These are phyloP conservation scores for Sporothrix variecibatus DNA, from an alignment of 2,329 filamentous ascomycete genomes.

Conservation along the genomic window DNA sequence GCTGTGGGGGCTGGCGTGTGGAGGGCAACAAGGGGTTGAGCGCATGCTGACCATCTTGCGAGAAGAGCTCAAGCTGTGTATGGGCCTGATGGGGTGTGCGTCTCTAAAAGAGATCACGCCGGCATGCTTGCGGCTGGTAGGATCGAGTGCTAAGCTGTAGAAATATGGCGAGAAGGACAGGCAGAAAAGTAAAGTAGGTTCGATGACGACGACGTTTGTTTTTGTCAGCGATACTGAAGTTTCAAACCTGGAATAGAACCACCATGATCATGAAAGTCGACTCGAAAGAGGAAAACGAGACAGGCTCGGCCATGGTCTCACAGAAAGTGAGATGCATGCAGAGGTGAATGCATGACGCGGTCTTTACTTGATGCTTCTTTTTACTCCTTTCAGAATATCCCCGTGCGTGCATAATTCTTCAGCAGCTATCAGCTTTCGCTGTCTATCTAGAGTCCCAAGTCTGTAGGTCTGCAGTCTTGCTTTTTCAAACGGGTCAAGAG, in stretches of 20 bases:
- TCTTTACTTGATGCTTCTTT: neutral
- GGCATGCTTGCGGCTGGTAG: neutral
- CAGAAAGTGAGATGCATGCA: neutral
- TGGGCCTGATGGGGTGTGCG: slow-evolving; percentile 20
- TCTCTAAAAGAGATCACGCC: neutral
- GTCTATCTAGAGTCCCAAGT: neutral
- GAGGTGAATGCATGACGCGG: neutral
- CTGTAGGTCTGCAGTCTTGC: neutral
- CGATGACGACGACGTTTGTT: neutral
- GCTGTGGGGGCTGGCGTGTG: slow-evolving; percentile 48
- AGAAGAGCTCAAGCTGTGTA: slow-evolving; percentile 23
- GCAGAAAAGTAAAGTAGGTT: too few relatives aligned
- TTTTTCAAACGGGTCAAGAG: neutral
- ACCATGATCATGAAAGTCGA: neutral
- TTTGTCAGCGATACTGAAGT: neutral
- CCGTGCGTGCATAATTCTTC: neutral
- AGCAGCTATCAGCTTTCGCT: neutral
- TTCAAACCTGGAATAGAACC: neutral
- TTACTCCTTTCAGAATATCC: neutral
- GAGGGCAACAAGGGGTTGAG: slow-evolving; percentile 26
- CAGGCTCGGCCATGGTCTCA: neutral
- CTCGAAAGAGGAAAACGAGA: neutral
- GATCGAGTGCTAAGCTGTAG: slow-evolving; percentile 2
- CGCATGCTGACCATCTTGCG: slow-evolving; percentile 20
- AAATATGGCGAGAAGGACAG: neutral